Evolutionary conservation across 2,329 filamentous ascomycete genomes (phyloP).

Genomic region (Aspergillus proliferans): DNA sequence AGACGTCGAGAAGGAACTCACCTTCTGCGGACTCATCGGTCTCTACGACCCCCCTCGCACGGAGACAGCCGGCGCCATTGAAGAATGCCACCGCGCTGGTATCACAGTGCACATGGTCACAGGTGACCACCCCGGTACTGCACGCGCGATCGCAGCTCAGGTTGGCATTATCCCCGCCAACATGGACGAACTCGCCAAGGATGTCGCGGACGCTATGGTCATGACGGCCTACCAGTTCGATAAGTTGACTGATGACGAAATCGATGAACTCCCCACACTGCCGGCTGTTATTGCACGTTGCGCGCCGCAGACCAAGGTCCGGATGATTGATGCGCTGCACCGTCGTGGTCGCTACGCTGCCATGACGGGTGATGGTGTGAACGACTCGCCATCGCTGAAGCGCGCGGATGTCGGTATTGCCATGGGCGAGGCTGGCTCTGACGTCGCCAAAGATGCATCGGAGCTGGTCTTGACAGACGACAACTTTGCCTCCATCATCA

Average conservation of each 20-base stretch:
- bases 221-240: slow-evolving; percentile 76
- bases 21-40: slow-evolving; percentile 73
- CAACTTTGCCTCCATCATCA: slow-evolving; percentile 81
- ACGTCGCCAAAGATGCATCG: slow-evolving; percentile 68
- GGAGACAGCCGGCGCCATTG: slow-evolving; percentile 68
- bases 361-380: slow-evolving; percentile 87
- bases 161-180: slow-evolving; percentile 69
- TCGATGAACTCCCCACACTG: slow-evolving; percentile 53
- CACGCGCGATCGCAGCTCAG: slow-evolving; percentile 69
- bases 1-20: slow-evolving; percentile 61
- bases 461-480: slow-evolving; percentile 68
- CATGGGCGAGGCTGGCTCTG: slow-evolving; percentile 74
- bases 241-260: slow-evolving; percentile 65
- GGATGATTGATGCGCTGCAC: slow-evolving; percentile 66
- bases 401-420: slow-evolving; percentile 80
- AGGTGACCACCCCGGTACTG: slow-evolving; percentile 73
- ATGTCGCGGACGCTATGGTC: slow-evolving; percentile 63
- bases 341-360: slow-evolving; percentile 65
- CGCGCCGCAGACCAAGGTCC: slow-evolving; percentile 63
- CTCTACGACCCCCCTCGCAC: slow-evolving; percentile 81
- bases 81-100: slow-evolving; percentile 64
- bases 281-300: slow-evolving; percentile 56
- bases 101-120: slow-evolving; percentile 81
- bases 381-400: slow-evolving; percentile 76
- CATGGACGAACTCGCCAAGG: slow-evolving; percentile 52